Evolutionary conservation across 2,329 filamentous ascomycete species (phyloP), one percentile per base, ranked within the genome.

Genomic region (Westerdykella sp.): DNA sequence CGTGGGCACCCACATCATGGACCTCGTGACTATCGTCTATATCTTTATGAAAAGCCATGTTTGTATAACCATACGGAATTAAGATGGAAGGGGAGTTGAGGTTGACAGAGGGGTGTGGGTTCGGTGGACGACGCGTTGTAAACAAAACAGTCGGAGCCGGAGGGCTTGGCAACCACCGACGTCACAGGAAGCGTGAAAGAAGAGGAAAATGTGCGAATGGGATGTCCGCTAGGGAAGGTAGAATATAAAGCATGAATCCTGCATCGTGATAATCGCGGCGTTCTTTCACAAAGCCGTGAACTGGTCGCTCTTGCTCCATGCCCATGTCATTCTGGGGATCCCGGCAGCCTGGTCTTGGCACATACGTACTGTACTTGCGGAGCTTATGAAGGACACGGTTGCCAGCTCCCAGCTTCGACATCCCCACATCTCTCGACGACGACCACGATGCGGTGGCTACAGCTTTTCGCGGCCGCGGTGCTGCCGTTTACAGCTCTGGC

Each of bases 381-480:
- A n/a, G n/a, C n/a, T n/a, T n/a, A n/a, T n/a, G n/a, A n/a, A n/a
- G 32, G 32, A 14, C 32, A 35, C 32, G 32, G 32, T 35, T 35
- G n/a, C 32, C 32, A 35, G 32, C 32, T 18, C n/a, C 14, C 32
- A 53, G 54, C 59, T 55, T 45, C 53, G 39, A 46, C 44, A 47
- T 45, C 47, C 47, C 45, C 51, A 41, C 41, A 40, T 44, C 48
- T 37, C 46, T 42, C 47, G 43, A 43, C 30, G 46, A 43, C 49
- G 50, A 44, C 57, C 68, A 81, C 69, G 55, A 91, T 91, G 86
- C 83, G 79, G 70, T 70, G 63, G 59, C 47, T 85, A 45, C 73
- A 77, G 55, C 67, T 80, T 48, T 68, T 89, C 56, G 70, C 85
- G 53, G 77, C 82, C 34, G 71, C 79, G 45, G 71, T 84, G 61